Evolutionary conservation across 2,329 filamentous ascomycete species (phyloP), one percentile per base, ranked within the genome.

Genomic region (Colletotrichum noveboracense): DNA sequence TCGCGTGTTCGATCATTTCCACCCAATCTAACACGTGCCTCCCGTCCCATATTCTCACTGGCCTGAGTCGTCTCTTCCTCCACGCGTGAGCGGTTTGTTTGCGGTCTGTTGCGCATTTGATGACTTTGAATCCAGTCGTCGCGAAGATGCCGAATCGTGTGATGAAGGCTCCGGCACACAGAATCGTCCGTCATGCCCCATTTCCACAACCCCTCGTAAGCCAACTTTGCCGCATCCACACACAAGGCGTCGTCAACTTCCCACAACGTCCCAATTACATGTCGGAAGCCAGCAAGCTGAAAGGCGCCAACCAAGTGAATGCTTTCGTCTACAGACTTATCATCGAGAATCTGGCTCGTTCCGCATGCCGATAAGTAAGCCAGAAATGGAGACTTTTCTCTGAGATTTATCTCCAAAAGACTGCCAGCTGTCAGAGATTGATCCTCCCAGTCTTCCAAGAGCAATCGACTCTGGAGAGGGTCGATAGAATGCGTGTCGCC

Each of bases 311-410:
- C 64, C 3, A 77, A 16, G 26, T 78, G 74, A 4, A 88, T 80
- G 1, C 75, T 76, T 70, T 88, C 86, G 56, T 88, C 86, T 0
- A 80, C 8, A 2, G 84, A 72, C 1, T 58, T 70, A 0, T 79
- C 66, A 5, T 76, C 61, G 9, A 76, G 75, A 16, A 79, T 80
- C n/a, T 76, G 55, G 0, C 82, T 82, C 0, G 85, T 86, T 0
- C 75, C 78, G 38, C 84, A 87, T 0, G 84, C 84, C 5, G 85
- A 87, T 4, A 87, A 82, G 62, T 84, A 86, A 0, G 81, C 85
- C 5, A 86, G 79, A 66, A 85, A 85, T 9, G 82, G 82, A 4
- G 70, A 3, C 0, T 34, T 7, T 1, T 48, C 43, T 70, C 13
- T 5, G 65, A 67, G 1, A 48, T 83, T 61, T 32, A 80, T 72